Evolutionary conservation across 192 early-diverging fungal genomes (phyloP).

Genomic region (Gryganskiella cystojenkinii): DNA sequence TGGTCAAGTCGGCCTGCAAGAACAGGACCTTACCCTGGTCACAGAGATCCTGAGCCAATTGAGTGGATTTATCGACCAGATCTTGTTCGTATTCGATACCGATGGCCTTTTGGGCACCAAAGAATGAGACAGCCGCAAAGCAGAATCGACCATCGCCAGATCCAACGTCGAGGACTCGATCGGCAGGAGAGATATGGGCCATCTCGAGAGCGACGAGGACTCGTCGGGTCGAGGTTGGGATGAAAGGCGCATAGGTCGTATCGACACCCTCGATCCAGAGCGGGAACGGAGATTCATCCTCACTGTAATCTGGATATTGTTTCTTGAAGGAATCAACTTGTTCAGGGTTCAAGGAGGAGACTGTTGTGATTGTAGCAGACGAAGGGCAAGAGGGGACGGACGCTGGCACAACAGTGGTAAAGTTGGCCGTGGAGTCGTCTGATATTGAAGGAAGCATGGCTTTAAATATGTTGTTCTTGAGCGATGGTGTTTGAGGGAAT

Average conservation of each 20-base stretch:
- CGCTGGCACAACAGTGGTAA: too few species aligned
- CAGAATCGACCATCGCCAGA: conserved; percentile 71
- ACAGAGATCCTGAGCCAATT: conserved; percentile 33
- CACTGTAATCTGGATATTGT: conserved; percentile 38
- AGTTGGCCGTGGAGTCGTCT: background rate
- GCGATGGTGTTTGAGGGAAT: background rate
- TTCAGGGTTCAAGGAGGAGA: background rate
- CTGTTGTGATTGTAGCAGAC: background rate
- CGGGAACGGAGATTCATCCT: conserved; percentile 52
- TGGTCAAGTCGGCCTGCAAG: conserved; percentile 53
- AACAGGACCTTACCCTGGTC: conserved; percentile 40
- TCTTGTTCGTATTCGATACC: conserved; percentile 65
- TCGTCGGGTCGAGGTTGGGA: conserved; percentile 64
- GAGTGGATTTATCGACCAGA: conserved; percentile 55
- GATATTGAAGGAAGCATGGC: too few species aligned
- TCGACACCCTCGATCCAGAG: conserved; percentile 66
- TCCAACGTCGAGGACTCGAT: conserved; percentile 66
- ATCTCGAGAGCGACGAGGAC: conserved; percentile 59
- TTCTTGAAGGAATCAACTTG: conserved; percentile 10
- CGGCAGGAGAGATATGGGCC: conserved; percentile 50
- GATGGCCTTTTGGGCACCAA: conserved; percentile 51
- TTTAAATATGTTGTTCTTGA: background rate
- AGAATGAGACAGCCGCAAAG: conserved; percentile 58
- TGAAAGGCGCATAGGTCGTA: conserved; percentile 63
- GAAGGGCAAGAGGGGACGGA: too few species aligned